Evolutionary conservation across 345 rosid genomes (phyloP).

Genomic region (Trapa incisa): DNA sequence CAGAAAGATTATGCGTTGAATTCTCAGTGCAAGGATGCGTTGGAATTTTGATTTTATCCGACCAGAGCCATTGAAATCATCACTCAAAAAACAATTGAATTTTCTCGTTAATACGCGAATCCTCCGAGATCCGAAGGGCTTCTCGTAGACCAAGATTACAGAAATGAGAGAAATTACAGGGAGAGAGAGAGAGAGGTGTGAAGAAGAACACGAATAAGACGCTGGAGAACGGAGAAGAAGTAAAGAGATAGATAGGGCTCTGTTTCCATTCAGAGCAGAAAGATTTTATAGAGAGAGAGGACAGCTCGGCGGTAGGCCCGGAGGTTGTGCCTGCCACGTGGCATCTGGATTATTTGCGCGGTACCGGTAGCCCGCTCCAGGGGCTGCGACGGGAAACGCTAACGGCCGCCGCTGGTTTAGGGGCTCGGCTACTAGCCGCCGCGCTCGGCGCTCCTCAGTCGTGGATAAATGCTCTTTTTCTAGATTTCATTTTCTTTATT

Average conservation of each 20-base stretch:
- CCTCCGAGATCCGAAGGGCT: not conserved
- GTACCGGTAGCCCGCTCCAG: too few species aligned
- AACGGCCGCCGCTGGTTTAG: too few species aligned
- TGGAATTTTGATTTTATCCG: too few species aligned
- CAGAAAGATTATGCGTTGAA: too few species aligned
- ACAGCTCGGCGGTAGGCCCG: not conserved
- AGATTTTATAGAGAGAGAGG: too few species aligned
- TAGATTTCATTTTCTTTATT: too few species aligned
- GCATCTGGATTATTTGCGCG: not conserved
- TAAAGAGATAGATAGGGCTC: not conserved
- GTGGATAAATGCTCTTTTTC: too few species aligned
- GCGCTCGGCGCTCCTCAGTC: too few species aligned
- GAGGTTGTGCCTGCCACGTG: conserved; percentile 22
- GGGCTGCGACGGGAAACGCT: too few species aligned
- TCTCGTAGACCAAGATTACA: not conserved
- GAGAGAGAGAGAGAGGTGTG: not conserved
- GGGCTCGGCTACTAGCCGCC: too few species aligned
- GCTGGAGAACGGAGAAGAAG: conserved; percentile 2
- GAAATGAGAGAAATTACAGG: not conserved
- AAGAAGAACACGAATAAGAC: not conserved
- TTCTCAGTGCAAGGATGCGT: too few species aligned
- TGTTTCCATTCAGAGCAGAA: too few species aligned
- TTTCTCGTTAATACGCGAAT: not conserved
- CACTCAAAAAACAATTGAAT: not conserved
- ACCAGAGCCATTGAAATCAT: not conserved